Conservation (phyloP, 2,329 filamentous ascomycete species). For the Paraconiothyrium brasiliense region DNA sequence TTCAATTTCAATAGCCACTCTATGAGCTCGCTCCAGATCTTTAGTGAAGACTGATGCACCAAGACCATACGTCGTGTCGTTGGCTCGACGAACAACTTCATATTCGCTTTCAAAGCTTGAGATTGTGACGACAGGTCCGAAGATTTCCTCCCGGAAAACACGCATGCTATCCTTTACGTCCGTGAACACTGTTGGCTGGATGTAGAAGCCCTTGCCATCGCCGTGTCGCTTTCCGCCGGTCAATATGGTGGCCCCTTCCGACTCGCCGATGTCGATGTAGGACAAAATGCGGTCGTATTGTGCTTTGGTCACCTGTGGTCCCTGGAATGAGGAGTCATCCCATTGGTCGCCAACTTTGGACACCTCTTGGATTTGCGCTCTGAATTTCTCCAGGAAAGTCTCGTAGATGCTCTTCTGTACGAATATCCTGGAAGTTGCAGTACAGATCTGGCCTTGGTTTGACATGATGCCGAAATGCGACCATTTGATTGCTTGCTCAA, state of each 20-base stretch:
- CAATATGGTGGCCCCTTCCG: conserved; percentile 60
- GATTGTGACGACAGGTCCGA: conserved; percentile 70
- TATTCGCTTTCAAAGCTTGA: conserved; percentile 65
- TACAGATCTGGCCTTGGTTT: conserved; percentile 66
- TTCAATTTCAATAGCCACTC: conserved; percentile 56
- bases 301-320: conserved; percentile 56
- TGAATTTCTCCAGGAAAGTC: conserved; percentile 69
- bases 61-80: conserved; percentile 58
- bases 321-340: conserved; percentile 53
- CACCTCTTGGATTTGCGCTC: conserved; percentile 63
- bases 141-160: conserved; percentile 66
- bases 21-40: conserved; percentile 56
- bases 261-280: conserved; percentile 56
- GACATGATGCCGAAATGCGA: conserved; percentile 65
- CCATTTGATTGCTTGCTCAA: conserved; percentile 71
- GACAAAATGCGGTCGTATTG: conserved; percentile 56
- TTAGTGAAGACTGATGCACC: conserved; percentile 62
- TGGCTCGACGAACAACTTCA: conserved; percentile 55
- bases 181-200: conserved; percentile 66
- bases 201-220: conserved; percentile 60
- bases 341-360: conserved; percentile 67
- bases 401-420: conserved; percentile 66
- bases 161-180: conserved; percentile 63
- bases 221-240: conserved; percentile 54
- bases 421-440: conserved; percentile 62